phyloP scores from a whole-genome alignment of 148 eudicot genomes.

The Cornus suecica region DNA sequence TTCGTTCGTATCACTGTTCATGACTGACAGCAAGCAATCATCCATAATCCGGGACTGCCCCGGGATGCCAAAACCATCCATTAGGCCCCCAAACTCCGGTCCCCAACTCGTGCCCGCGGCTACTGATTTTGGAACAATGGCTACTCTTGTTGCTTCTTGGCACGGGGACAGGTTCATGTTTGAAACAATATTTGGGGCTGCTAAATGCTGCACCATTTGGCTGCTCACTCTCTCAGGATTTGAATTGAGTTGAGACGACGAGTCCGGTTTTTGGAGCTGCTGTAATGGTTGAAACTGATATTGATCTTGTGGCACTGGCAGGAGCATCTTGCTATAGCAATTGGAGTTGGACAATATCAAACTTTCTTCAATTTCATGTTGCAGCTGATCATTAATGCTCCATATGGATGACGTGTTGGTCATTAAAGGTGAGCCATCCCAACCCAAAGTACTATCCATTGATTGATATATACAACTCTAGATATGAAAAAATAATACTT shows the following conservation, averaged over 20 bases:
- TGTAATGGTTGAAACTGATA: neutral
- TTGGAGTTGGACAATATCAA: constrained; percentile 6
- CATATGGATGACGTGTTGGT: constrained; percentile 20
- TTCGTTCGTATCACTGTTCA: constrained; percentile 55
- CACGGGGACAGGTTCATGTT: neutral
- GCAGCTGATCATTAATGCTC: constrained; percentile 25
- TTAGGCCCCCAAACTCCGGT: too few relatives aligned
- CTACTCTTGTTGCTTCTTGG: constrained; percentile 4
- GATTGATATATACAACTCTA: neutral
- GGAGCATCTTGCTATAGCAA: neutral
- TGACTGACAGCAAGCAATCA: constrained; percentile 44
- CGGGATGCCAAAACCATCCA: constrained; percentile 7
- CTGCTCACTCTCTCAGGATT: neutral
- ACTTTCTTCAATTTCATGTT: constrained; percentile 22
- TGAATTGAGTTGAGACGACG: neutral
- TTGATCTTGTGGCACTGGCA: neutral
- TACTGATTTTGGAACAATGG: neutral
- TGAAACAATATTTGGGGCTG: constrained; percentile 7
- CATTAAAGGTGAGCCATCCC: constrained; percentile 17
- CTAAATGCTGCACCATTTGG: constrained; percentile 8
- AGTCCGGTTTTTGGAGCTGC: neutral
- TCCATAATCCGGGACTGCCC: constrained; percentile 14
- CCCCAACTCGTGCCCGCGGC: neutral
- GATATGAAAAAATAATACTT: neutral
- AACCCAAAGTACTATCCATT: constrained; percentile 38